Evolutionary conservation across 768 basidiomycete species (phyloP).

Genomic region (Termitomyces sp.): DNA sequence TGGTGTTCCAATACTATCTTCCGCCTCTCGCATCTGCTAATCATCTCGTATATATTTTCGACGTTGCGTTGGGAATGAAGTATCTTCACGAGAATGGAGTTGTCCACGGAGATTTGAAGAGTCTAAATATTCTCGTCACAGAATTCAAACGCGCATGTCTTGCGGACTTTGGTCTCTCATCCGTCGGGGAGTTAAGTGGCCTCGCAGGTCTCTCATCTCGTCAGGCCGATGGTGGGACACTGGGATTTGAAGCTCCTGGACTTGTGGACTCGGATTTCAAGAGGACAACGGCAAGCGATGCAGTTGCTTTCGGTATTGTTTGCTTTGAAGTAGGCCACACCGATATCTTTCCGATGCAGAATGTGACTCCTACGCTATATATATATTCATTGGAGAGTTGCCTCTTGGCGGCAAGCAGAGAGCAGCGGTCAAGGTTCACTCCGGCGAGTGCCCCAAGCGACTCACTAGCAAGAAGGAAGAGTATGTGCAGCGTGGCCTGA

Average conservation of each 20-base stretch:
- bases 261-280: constrained; percentile 15
- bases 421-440: neutral
- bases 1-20: neutral
- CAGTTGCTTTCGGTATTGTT: constrained; percentile 1
- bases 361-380: neutral
- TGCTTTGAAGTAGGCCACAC: neutral
- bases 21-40: neutral
- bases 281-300: neutral
- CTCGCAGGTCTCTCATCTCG: constrained; percentile 10
- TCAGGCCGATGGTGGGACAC: constrained; percentile 15
- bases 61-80: constrained; percentile 23
- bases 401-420: neutral
- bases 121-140: constrained; percentile 17
- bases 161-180: constrained; percentile 42
- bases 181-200: constrained; percentile 12
- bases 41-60: constrained; percentile 15
- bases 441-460: neutral
- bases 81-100: constrained; percentile 29
- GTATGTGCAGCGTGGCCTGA: neutral
- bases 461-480: neutral
- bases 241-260: constrained; percentile 29
- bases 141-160: constrained; percentile 29
- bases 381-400: neutral
- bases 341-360: neutral
- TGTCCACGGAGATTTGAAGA: constrained; percentile 40